Evolutionary conservation across 2,329 filamentous ascomycete species (phyloP).

Genomic region (Colletotrichum sansevieriae): DNA sequence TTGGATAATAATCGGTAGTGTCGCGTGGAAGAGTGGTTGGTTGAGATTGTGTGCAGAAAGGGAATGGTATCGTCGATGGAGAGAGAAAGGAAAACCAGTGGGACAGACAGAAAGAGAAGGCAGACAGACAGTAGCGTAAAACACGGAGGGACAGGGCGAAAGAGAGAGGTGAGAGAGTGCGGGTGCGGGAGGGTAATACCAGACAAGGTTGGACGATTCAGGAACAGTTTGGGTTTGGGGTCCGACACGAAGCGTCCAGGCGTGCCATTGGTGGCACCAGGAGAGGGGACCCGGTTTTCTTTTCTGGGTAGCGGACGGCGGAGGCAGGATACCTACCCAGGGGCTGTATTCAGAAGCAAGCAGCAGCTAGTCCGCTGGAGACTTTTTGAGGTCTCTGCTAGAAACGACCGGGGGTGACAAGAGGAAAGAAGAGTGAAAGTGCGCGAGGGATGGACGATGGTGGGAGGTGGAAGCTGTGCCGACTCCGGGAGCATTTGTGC

Average conservation of each 20-base stretch:
- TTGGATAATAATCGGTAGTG: not conserved
- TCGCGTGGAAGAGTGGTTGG: not conserved
- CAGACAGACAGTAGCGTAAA: not conserved
- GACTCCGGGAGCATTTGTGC: conserved; percentile 23
- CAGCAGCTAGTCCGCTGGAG: conserved; percentile 18
- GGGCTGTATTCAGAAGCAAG: conserved; percentile 25
- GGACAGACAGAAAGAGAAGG: not conserved
- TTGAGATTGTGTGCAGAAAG: not conserved
- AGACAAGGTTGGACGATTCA: conserved; percentile 42
- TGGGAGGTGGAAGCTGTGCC: conserved; percentile 5
- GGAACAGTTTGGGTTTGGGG: conserved; percentile 42
- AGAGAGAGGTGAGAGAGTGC: conserved; percentile 17
- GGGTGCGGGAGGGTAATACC: conserved; percentile 38
- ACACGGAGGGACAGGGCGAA: not conserved
- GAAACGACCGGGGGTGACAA: conserved; percentile 1
- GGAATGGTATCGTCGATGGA: conserved; percentile 7
- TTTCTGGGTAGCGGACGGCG: conserved; percentile 10
- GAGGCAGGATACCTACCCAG: conserved; percentile 22
- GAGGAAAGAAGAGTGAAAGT: not conserved
- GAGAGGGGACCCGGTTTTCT: conserved; percentile 12
- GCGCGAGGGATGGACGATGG: not conserved
- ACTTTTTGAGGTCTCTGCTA: conserved; percentile 1
- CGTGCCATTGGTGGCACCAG: conserved; percentile 30
- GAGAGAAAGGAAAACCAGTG: conserved; percentile 9
- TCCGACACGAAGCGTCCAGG: conserved; percentile 37